Evolutionary conservation across 495 filamentous ascomycete genomes (phyloP).

Genomic region (Cryomyces minteri): DNA sequence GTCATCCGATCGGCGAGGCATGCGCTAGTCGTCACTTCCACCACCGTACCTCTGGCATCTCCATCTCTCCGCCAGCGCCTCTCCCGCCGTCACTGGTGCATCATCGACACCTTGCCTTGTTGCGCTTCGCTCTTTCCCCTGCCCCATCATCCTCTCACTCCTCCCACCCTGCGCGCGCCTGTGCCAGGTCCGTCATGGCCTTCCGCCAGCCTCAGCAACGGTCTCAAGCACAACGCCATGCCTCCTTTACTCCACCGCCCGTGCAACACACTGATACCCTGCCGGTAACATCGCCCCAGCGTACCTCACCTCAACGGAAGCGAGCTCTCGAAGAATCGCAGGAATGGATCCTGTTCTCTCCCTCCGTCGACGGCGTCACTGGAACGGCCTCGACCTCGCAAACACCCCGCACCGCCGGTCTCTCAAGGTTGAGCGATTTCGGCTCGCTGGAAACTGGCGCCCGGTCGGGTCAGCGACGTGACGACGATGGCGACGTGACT

Average conservation of each 20-base stretch:
- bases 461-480: conserved; percentile 26
- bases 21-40: too few species aligned
- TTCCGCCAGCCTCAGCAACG: conserved; percentile 55
- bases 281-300: conserved; percentile 1
- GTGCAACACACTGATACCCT: conserved; percentile 18
- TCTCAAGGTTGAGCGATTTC: conserved; percentile 66
- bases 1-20: too few species aligned
- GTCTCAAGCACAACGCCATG: conserved; percentile 37
- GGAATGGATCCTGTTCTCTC: conserved; percentile 95
- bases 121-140: too few species aligned
- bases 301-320: conserved; percentile 15
- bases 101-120: too few species aligned
- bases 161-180: neutral
- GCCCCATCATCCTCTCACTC: neutral
- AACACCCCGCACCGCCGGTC: conserved; percentile 51
- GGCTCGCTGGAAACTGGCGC: conserved; percentile 59
- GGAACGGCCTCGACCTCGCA: conserved; percentile 54
- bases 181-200: conserved; percentile 40
- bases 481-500: conserved; percentile 30
- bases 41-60: too few species aligned
- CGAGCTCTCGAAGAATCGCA: conserved; percentile 47
- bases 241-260: conserved; percentile 31
- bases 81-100: too few species aligned
- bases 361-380: conserved; percentile 44
- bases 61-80: too few species aligned